phyloP scores from a whole-genome alignment of 2,329 filamentous ascomycete genomes.

The Talaromyces pinophilus region DNA sequence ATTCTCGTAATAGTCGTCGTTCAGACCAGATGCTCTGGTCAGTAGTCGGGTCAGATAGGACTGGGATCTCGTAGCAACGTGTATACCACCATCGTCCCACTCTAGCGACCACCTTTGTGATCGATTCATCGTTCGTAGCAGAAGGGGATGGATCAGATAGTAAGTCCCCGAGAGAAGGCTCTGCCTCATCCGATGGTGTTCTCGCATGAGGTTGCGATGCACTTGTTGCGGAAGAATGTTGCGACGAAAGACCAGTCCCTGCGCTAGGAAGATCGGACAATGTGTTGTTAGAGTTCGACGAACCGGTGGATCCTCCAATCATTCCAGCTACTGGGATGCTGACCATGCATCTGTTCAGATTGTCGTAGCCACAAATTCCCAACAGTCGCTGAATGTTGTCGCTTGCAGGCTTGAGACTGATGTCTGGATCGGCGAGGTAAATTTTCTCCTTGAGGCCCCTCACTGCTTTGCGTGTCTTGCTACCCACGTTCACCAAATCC shows the following conservation, averaged over 20 bases:
- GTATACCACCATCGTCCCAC: slow-evolving; percentile 98
- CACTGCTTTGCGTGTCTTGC: slow-evolving; percentile 48
- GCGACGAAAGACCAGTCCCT: slow-evolving; percentile 27
- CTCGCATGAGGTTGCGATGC: slow-evolving; percentile 27
- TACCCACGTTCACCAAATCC: slow-evolving; percentile 55
- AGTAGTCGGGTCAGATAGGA: slow-evolving; percentile 52
- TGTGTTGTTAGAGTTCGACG: slow-evolving; percentile 43
- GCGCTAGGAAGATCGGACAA: slow-evolving; percentile 30
- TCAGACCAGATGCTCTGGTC: slow-evolving; percentile 77
- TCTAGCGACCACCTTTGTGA: slow-evolving; percentile 86
- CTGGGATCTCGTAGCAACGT: slow-evolving; percentile 78
- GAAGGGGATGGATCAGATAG: slow-evolving; percentile 71
- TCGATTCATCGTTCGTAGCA: slow-evolving; percentile 73
- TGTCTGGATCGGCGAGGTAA: slow-evolving; percentile 43
- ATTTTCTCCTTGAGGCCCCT: slow-evolving; percentile 50
- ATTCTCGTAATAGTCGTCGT: slow-evolving; percentile 73
- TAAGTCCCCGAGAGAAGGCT: slow-evolving; percentile 64
- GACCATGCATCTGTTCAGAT: slow-evolving; percentile 52
- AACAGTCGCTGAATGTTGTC: slow-evolving; percentile 52
- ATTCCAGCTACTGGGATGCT: slow-evolving; percentile 51
- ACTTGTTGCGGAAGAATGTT: slow-evolving; percentile 27
- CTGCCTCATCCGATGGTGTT: slow-evolving; percentile 41
- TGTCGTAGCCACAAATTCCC: slow-evolving; percentile 49
- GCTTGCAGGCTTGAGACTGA: slow-evolving; percentile 50
- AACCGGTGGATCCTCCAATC: slow-evolving; percentile 45